phyloP scores from a whole-genome alignment of 2,329 filamentous ascomycete genomes.

The Alternaria solani region DNA sequence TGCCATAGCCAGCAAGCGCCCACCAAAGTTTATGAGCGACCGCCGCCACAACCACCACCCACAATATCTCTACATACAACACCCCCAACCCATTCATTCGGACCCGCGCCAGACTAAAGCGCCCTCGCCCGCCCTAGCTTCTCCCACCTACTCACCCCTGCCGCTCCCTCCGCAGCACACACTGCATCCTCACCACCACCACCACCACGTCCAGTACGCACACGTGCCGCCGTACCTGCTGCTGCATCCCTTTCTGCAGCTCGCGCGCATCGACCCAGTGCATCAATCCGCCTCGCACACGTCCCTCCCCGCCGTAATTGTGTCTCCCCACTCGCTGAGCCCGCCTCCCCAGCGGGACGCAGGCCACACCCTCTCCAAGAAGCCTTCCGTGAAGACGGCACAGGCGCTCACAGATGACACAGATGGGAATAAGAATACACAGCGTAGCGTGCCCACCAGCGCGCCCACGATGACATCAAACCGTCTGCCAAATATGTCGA shows the following conservation, averaged over 20 bases:
- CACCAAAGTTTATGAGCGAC: slow-evolving; percentile 38
- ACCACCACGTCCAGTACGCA: slow-evolving; percentile 12
- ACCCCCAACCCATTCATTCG: slow-evolving; percentile 29
- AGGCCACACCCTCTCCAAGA: slow-evolving; percentile 40
- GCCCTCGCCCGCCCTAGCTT: slow-evolving; percentile 18
- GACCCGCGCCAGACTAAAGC: slow-evolving; percentile 21
- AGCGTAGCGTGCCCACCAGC: slow-evolving; percentile 46
- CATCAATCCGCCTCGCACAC: slow-evolving; percentile 30
- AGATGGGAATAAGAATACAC: slow-evolving; percentile 49
- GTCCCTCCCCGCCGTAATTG: slow-evolving; percentile 47
- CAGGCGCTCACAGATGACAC: slow-evolving; percentile 41
- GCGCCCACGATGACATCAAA: slow-evolving; percentile 51
- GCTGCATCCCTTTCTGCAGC: slow-evolving; percentile 41
- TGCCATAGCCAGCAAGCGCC: slow-evolving; percentile 13
- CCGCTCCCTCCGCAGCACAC: slow-evolving; percentile 8
- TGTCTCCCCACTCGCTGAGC: slow-evolving; percentile 49
- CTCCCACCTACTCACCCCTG: slow-evolving; percentile 18
- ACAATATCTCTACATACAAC: slow-evolving; percentile 35
- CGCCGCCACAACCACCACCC: slow-evolving; percentile 31
- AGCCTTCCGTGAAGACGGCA: slow-evolving; percentile 37
- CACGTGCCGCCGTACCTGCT: slow-evolving; percentile 32
- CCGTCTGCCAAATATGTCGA: slow-evolving; percentile 37
- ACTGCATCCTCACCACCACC: slow-evolving; percentile 4
- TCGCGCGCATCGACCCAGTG: slow-evolving; percentile 41
- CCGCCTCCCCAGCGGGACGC: slow-evolving; percentile 46